Evolutionary conservation across 139 green algal species (phyloP).

Genomic region (Tetratostichococcus sp.): DNA sequence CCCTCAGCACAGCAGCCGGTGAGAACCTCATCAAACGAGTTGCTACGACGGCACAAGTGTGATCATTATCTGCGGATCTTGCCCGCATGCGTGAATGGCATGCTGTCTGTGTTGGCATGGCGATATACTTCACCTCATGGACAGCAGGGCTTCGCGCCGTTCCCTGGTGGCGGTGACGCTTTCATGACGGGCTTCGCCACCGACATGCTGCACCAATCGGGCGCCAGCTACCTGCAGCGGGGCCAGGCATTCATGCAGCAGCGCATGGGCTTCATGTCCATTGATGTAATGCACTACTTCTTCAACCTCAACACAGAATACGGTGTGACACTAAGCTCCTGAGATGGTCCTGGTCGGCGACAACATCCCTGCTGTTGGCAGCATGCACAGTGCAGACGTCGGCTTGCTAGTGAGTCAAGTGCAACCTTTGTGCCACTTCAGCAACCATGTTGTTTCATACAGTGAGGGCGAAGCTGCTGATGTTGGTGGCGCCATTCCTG

Average conservation of each 20-base stretch:
- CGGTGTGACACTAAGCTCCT: constrained; percentile 43
- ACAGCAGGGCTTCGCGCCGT: background rate
- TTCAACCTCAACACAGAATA: constrained; percentile 87
- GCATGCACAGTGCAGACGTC: background rate
- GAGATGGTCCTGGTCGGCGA: too few relatives aligned
- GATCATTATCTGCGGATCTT: too few relatives aligned
- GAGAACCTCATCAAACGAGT: background rate
- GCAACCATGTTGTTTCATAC: too few relatives aligned
- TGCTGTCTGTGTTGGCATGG: too few relatives aligned
- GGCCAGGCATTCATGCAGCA: constrained; percentile 42
- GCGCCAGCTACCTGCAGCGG: constrained; percentile 40
- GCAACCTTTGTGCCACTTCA: too few relatives aligned
- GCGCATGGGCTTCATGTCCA: constrained; percentile 67
- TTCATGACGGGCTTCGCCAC: constrained; percentile 37
- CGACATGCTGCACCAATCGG: constrained; percentile 44
- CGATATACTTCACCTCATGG: too few relatives aligned
- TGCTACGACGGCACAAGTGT: too few relatives aligned
- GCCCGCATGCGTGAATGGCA: too few relatives aligned
- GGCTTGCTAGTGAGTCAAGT: too few relatives aligned
- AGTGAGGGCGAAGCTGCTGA: constrained; percentile 86
- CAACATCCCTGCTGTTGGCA: background rate
- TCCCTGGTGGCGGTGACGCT: constrained; percentile 14
- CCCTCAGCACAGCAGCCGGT: background rate
- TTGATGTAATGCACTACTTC: constrained; percentile 70
- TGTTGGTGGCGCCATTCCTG: constrained; percentile 89